Evolutionary conservation across 2,329 filamentous ascomycete genomes (phyloP), one percentile per base, ranked within the genome.

Genomic region (Xylariaceae sp.): DNA sequence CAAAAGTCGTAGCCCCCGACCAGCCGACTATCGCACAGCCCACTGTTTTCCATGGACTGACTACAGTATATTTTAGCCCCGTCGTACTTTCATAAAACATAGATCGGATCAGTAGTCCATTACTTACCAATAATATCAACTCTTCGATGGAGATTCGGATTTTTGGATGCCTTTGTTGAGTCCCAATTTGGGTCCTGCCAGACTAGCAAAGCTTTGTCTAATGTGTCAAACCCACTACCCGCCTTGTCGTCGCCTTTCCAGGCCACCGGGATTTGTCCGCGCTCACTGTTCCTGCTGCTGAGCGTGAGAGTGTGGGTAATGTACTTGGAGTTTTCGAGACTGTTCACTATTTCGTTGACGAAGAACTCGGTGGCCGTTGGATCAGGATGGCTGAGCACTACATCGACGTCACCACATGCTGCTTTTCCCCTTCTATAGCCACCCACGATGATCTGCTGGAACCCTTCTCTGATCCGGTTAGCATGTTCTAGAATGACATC

Each of bases 201-300:
- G 0, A 97, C 91, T 0, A 97, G 88, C 55, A 97, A 77, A 0
- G 92, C 92, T 73, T 97, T 97, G 73, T 97, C 92, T 0, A 97
- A 80, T 0, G 86, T 90, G 70, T 97, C 92, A 65, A 96, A 97
- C 0, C 90, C 89, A 18, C 81, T 58, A 3, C 61, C 81, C 1
- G 76, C 75, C 56, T 68, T 71, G 18, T 64, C 68, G 37, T 70
- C 70, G 0, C 80, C 81, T 62, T 80, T 81, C 81, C 81, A 85
- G 15, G 74, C 71, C 5, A 84, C 73, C 0, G 84, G 77, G 18
- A 68, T 72, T 67, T 97, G 92, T 3, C 84, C 87, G 30, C 92
- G 83, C 56, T 89, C 81, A 9, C 88, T 90, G 64, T 86, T 89
- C 51, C 82, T 84, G 3, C 84, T 81, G 60, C 86, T 88, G 30